Conservation (phyloP, 2,329 filamentous ascomycete genomes). For the Fusarium protoensiforme region DNA sequence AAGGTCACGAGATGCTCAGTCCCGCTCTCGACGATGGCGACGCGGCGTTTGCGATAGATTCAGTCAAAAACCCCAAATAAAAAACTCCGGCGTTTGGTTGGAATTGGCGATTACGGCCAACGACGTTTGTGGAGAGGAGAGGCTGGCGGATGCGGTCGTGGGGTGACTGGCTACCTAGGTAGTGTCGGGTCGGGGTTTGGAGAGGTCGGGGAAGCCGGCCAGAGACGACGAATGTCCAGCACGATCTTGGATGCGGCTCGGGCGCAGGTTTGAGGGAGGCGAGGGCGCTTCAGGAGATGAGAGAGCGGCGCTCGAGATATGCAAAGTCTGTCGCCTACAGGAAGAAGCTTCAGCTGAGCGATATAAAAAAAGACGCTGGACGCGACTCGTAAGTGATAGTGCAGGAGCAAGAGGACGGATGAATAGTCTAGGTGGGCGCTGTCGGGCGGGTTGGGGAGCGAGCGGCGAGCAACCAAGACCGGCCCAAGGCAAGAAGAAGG, state of each 20-base stretch:
- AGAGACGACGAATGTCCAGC: conserved; percentile 20
- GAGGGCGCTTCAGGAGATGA: conserved; percentile 5
- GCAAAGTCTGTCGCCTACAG: neutral
- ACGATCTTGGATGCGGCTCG: conserved; percentile 14
- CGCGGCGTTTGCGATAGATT: conserved; percentile 24
- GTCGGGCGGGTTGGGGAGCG: conserved; percentile 25
- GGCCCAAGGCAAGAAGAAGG: conserved; percentile 17
- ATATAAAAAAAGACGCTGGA: conserved; percentile 22
- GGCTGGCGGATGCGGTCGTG: conserved; percentile 37
- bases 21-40: conserved; percentile 18
- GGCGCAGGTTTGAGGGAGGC: conserved; percentile 3
- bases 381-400: conserved; percentile 30
- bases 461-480: conserved; percentile 33
- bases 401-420: conserved; percentile 21
- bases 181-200: conserved; percentile 17
- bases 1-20: conserved; percentile 35
- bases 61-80: conserved; percentile 2
- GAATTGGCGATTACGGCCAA: conserved; percentile 18
- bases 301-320: conserved; percentile 8
- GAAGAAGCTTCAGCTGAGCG: conserved; percentile 7
- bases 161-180: conserved; percentile 23
- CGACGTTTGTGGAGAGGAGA: conserved; percentile 29
- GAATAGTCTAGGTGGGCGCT: conserved; percentile 37
- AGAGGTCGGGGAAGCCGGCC: conserved; percentile 39
- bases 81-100: conserved; percentile 12